phyloP scores from a whole-genome alignment of 306 rosid genomes.

The Neltuma alba region DNA sequence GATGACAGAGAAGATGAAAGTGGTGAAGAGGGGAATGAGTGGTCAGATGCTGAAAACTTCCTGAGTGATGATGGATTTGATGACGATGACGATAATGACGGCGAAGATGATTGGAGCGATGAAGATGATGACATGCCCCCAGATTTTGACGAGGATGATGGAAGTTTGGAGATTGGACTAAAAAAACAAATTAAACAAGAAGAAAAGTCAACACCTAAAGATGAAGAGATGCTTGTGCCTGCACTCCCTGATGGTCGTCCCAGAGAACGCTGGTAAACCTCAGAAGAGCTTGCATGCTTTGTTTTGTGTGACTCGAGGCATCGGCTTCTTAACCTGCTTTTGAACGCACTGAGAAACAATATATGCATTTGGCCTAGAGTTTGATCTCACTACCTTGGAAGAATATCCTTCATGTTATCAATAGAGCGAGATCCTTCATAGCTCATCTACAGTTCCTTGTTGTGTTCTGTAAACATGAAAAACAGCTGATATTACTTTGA shows the following conservation, averaged over 20 bases:
- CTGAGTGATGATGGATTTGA: constrained; percentile 35
- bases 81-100: constrained; percentile 2
- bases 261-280: constrained; percentile 78
- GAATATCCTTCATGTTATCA: constrained; percentile 1
- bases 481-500: constrained; percentile 20
- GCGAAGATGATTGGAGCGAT: constrained; percentile 8
- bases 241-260: constrained; percentile 63
- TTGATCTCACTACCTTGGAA: constrained; percentile 30
- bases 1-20: constrained; percentile 42
- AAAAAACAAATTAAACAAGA: constrained; percentile 21
- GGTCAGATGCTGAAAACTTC: constrained; percentile 56
- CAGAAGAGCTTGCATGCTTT: constrained; percentile 18
- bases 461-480: constrained; percentile 21
- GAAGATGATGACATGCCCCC: constrained; percentile 55
- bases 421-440: constrained; percentile 3
- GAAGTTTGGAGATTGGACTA: constrained; percentile 39
- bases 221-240: constrained; percentile 51
- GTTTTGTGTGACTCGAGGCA: constrained; percentile 14
- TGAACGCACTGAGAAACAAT: constrained; percentile 28
- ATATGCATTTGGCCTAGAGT: constrained; percentile 31
- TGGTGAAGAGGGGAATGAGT: constrained; percentile 56
- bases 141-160: constrained; percentile 64
- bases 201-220: constrained; percentile 13
- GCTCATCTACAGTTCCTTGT: background rate
- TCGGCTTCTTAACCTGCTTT: constrained; percentile 14